Conservation (phyloP, 805 yeast species). For the Saturnispora sanitii region DNA sequence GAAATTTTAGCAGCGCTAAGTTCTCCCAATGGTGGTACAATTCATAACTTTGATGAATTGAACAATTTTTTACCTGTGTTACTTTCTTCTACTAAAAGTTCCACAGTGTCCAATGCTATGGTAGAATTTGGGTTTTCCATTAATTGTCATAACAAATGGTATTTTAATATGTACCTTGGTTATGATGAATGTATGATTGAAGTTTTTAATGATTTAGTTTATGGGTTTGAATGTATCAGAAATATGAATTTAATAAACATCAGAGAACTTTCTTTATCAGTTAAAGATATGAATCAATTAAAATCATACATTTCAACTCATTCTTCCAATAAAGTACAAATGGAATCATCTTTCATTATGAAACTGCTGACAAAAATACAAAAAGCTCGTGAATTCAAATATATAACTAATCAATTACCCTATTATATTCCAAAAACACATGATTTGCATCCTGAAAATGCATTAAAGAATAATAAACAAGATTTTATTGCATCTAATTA, state of each 20-base stretch:
- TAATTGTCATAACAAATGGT: constrained; percentile 18
- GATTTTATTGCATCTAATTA: constrained; percentile 2
- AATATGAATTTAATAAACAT: not conserved
- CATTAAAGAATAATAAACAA: not conserved
- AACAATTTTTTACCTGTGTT: constrained; percentile 27
- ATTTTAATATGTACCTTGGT: constrained; percentile 27
- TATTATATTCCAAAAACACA: constrained; percentile 23
- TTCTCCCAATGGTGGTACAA: constrained; percentile 50
- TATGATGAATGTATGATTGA: constrained; percentile 28
- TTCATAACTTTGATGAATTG: constrained; percentile 41
- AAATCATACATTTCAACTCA: not conserved
- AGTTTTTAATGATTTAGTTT: constrained; percentile 24
- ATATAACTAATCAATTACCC: constrained; percentile 24
- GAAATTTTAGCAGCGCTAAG: constrained; percentile 54
- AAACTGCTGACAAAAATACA: constrained; percentile 14
- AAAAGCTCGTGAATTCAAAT: constrained; percentile 22
- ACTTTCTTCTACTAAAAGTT: constrained; percentile 16
- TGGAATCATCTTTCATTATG: constrained; percentile 14
- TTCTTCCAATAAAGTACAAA: constrained; percentile 1
- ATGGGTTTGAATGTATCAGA: constrained; percentile 23
- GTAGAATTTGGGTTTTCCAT: constrained; percentile 23
- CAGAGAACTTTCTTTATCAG: not conserved
- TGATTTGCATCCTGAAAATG: constrained; percentile 22
- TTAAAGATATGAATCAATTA: not conserved
- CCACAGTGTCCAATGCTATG: constrained; percentile 13